Conservation (phyloP, 345 rosid genomes). For the Eucalyptus guilfoylei region DNA sequence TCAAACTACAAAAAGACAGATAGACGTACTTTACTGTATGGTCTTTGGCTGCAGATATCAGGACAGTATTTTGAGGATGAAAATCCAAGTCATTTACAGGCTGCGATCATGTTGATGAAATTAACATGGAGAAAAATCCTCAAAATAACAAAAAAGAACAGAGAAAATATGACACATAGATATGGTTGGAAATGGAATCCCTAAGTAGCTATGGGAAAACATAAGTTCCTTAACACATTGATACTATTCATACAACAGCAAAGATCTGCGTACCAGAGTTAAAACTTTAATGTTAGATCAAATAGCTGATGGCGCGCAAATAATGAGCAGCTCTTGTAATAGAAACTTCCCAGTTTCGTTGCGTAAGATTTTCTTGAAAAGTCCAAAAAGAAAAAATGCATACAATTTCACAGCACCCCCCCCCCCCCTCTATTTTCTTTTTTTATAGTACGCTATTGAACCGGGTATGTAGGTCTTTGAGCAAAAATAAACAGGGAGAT, state of each 20-base stretch:
- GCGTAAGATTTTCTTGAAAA: background rate
- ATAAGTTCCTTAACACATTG: background rate
- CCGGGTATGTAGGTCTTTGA: background rate
- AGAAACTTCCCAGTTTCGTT: background rate
- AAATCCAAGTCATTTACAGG: slow-evolving; percentile 82
- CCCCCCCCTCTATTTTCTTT: background rate
- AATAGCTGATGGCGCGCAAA: background rate
- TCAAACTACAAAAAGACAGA: background rate
- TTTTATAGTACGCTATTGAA: background rate
- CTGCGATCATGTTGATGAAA: slow-evolving; percentile 20
- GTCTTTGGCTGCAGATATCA: slow-evolving; percentile 72
- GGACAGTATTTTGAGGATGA: slow-evolving; percentile 66
- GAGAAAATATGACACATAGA: background rate
- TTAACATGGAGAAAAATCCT: background rate
- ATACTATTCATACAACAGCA: background rate
- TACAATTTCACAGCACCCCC: background rate
- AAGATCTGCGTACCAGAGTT: background rate
- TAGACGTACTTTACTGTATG: slow-evolving; percentile 55
- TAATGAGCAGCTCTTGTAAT: background rate
- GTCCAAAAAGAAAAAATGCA: background rate
- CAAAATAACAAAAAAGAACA: background rate
- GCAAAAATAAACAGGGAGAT: background rate
- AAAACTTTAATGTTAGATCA: background rate
- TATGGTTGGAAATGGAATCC: background rate
- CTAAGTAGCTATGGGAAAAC: background rate